Evolutionary conservation across 225 moss, liverwort and hornwort species (phyloP), one percentile per base, ranked within the genome.

Genomic region (Straminergon stramineum): DNA sequence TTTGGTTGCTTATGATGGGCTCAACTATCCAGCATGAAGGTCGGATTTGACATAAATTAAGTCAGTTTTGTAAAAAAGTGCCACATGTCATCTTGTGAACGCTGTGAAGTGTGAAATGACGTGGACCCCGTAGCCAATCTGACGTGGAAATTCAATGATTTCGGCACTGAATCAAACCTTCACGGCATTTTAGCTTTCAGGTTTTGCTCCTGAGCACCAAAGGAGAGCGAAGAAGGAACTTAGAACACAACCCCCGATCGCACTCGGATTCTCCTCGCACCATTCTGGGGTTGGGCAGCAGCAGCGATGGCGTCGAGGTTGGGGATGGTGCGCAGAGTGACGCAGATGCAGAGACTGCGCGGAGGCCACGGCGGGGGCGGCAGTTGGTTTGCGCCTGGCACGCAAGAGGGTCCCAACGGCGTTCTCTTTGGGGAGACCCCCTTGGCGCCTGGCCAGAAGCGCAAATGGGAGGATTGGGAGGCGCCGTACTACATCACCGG

Each of bases 401-500:
- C 92, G 24, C 95, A 95, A 84, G 97, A 97, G 82, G 93, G 94
- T 15, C 93, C 94, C 14, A 95, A 95, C 67, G 97, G 95, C 79
- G 90, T 92, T 10, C 64, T 97, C 70, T 97, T 97, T 63, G 92
- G 91, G 19, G 97, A 97, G 75, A 96, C 95, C 63, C 96, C 96
- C 55, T 89, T 91, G 39, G 85, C 93, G 60, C 94, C 95, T 17
- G 97, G 96, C 52, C 91, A 95, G 88, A 82, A 81, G 86, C 95
- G 97, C n/a, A 91, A 93, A 61, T 97, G 96, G 97, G 96, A 97
- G 89, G 95, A 96, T 84, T 97, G 97, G 97, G 97, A 97, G 92
- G 88, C 96, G 15, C 96, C 97, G 52, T 96, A 96, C 66, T 97
- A 97, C 86, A 52, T 88, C 53, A 82, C 88, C 53, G 98, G 95